These are phyloP conservation scores for Sanghuangporus weigelae DNA, from an alignment of 1,284 basidiomycete genomes.

Conservation along the genomic window DNA sequence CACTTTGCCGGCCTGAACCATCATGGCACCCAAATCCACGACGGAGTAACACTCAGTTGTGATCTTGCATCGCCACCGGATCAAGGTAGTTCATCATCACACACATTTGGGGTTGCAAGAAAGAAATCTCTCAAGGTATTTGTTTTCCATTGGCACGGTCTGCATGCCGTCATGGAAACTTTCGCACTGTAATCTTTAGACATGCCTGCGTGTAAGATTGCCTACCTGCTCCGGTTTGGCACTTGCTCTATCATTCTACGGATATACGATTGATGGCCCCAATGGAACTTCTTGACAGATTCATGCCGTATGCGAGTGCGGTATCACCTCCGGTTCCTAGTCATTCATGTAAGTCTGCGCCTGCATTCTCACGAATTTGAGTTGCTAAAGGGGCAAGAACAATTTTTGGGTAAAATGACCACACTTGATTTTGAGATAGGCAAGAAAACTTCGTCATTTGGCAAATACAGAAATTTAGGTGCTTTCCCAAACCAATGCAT, in stretches of 20 bases:
- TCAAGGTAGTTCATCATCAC: neutral
- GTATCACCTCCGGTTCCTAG: too few species aligned
- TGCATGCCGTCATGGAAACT: neutral
- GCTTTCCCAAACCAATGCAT: neutral
- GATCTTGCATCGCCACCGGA: neutral
- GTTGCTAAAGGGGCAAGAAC: neutral
- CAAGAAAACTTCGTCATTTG: neutral
- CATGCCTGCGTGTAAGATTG: neutral
- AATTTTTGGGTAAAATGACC: neutral
- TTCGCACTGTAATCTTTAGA: neutral
- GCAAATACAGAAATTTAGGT: neutral
- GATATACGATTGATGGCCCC: too few species aligned
- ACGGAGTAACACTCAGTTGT: neutral
- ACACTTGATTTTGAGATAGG: neutral
- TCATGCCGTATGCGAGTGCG: too few species aligned
- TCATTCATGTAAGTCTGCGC: too few species aligned
- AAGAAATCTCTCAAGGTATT: neutral
- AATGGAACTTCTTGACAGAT: too few species aligned
- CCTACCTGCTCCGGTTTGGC: neutral
- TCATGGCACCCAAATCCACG: neutral
- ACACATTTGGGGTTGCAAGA: neutral
- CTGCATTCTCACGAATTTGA: neutral
- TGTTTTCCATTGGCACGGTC: neutral
- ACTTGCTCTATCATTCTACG: neutral
- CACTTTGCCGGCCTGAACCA: neutral